These are phyloP conservation scores for Cinnamomum chago DNA, from an alignment of 164 flowering plant genomes.

Conservation along the genomic window DNA sequence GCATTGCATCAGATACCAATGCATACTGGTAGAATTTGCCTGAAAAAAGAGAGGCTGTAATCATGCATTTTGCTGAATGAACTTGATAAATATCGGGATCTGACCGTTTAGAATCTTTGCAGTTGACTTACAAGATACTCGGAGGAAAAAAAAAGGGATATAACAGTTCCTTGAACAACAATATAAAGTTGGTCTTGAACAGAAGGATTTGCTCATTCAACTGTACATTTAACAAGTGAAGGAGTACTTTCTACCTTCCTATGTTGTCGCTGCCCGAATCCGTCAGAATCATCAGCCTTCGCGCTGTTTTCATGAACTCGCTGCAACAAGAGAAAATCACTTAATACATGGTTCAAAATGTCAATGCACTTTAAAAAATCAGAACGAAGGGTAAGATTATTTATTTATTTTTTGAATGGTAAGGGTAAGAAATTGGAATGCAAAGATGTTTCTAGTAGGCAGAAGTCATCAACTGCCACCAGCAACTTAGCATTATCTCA, in stretches of 20 bases:
- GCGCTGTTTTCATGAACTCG: conserved; percentile 54
- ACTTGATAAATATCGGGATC: not conserved
- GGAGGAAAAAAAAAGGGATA: conserved; percentile 12
- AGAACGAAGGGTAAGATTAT: not conserved
- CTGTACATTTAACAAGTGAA: conserved; percentile 43
- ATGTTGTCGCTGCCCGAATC: conserved; percentile 57
- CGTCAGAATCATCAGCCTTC: conserved; percentile 56
- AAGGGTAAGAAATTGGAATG: not conserved
- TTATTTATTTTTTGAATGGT: too few species aligned
- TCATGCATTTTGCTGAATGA: conserved; percentile 1
- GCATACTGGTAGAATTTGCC: conserved; percentile 5
- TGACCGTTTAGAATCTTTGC: not conserved
- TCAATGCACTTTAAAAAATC: not conserved
- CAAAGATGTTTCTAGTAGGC: not conserved
- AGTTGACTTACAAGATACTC: not conserved
- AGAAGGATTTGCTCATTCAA: conserved; percentile 23
- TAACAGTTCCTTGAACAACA: conserved; percentile 6
- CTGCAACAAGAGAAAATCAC: conserved; percentile 36
- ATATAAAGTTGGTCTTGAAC: conserved; percentile 20
- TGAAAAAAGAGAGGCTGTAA: not conserved
- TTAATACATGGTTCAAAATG: not conserved
- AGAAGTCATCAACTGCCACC: too few species aligned
- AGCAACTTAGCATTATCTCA: too few species aligned
- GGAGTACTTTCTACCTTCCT: conserved; percentile 34
- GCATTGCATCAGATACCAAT: not conserved